Conservation (phyloP, 169 alveolate species). For the Cryptosporidium xiaoi region DNA sequence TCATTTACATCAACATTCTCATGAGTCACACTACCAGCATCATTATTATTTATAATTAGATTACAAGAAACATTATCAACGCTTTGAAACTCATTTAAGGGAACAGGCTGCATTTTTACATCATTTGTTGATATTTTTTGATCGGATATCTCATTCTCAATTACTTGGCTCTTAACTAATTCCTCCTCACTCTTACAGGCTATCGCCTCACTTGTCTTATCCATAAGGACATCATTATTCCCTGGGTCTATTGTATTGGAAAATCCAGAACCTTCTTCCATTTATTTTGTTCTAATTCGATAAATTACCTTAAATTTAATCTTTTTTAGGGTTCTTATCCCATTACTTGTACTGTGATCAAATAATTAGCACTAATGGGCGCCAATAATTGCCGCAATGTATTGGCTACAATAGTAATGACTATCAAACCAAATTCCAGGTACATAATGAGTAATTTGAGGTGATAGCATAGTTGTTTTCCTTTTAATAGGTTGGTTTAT, state of each 20-base stretch:
- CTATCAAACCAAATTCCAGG: background rate
- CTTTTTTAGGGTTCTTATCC: background rate
- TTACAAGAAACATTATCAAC: background rate
- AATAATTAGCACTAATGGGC: slow-evolving; percentile 60
- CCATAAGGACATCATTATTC: background rate
- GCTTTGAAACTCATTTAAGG: background rate
- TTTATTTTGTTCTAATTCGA: background rate
- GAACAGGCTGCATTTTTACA: background rate
- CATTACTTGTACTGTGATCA: slow-evolving; percentile 70
- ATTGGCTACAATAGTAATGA: slow-evolving; percentile 19
- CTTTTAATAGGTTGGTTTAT: background rate
- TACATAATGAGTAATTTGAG: background rate
- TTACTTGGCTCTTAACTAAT: slow-evolving; percentile 23
- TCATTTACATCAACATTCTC: background rate
- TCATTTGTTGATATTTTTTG: background rate
- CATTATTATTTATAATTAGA: background rate
- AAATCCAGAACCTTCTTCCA: slow-evolving; percentile 21
- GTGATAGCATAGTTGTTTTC: background rate
- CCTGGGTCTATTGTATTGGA: slow-evolving; percentile 10
- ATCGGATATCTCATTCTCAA: background rate
- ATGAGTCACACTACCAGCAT: background rate
- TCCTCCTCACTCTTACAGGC: slow-evolving; percentile 13
- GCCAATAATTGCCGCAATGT: slow-evolving; percentile 40
- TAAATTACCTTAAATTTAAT: too few relatives aligned
- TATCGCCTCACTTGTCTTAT: background rate